phyloP scores from a whole-genome alignment of 2,329 filamentous ascomycete species.

The Claviceps sp. region DNA sequence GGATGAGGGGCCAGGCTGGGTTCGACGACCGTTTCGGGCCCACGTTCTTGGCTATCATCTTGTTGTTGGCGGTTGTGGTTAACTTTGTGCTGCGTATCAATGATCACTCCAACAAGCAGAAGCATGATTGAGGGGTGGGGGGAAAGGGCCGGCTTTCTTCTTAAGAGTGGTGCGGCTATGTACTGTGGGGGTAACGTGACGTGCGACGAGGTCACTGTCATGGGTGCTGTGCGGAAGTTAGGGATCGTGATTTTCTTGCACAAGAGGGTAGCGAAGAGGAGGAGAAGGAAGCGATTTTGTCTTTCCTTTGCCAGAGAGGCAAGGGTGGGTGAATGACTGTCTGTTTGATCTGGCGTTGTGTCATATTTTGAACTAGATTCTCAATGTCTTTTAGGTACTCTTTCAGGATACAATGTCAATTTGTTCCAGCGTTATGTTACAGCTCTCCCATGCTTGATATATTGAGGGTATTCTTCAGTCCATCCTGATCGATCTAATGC shows the following conservation, averaged over 20 bases:
- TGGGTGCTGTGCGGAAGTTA: too few species aligned
- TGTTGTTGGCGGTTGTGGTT: conserved; percentile 81
- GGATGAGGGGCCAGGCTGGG: conserved; percentile 80
- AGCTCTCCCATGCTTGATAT: background rate
- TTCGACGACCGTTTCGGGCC: conserved; percentile 96
- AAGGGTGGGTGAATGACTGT: background rate
- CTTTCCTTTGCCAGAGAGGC: background rate
- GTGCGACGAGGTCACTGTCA: background rate
- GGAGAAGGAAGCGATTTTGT: background rate
- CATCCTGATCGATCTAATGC: background rate
- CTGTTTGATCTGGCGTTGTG: background rate
- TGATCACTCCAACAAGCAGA: conserved; percentile 27
- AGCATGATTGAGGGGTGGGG: conserved; percentile 9
- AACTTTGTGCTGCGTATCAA: conserved; percentile 79
- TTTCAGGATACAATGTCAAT: background rate
- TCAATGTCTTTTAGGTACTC: background rate
- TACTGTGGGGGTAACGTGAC: too few species aligned
- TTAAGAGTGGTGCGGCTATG: background rate
- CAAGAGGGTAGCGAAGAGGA: background rate
- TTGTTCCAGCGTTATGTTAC: background rate
- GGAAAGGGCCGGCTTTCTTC: too few species aligned
- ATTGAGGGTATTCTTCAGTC: conserved; percentile 1
- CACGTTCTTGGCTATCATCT: conserved; percentile 73
- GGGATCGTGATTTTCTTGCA: background rate
- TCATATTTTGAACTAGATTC: background rate